These are phyloP conservation scores for Leccinum pachyderme DNA, from an alignment of 1,284 basidiomycete genomes.

Conservation along the genomic window DNA sequence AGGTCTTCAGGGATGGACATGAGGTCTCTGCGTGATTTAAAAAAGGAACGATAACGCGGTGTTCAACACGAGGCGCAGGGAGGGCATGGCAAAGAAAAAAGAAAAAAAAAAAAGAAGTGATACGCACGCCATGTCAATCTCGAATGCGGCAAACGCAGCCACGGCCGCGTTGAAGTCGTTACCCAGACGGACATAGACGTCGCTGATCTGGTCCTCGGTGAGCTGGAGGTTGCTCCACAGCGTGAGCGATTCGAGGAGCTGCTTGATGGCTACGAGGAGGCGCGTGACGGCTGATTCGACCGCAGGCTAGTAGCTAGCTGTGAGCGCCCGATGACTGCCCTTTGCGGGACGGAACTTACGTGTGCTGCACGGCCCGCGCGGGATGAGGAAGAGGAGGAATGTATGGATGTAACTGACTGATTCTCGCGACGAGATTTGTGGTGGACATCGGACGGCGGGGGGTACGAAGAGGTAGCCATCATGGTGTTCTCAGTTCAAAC, in stretches of 20 bases:
- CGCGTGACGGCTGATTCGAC: constrained; percentile 94
- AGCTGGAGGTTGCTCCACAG: constrained; percentile 81
- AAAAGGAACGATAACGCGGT: constrained; percentile 8
- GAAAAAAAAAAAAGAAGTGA: not conserved
- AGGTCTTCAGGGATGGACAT: constrained; percentile 88
- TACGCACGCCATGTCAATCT: constrained; percentile 89
- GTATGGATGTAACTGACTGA: constrained; percentile 42
- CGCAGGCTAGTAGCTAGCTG: constrained; percentile 46
- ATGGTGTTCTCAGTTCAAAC: not conserved
- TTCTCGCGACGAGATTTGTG: constrained; percentile 47
- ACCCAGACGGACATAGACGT: constrained; percentile 94
- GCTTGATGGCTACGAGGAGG: constrained; percentile 92
- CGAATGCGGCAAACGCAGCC: constrained; percentile 80
- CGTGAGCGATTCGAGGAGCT: constrained; percentile 88
- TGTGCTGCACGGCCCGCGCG: constrained; percentile 28
- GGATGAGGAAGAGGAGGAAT: constrained; percentile 32
- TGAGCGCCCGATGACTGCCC: not conserved
- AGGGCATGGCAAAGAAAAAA: constrained; percentile 8
- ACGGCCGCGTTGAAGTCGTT: constrained; percentile 98
- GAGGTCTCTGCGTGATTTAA: constrained; percentile 65
- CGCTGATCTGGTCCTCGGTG: constrained; percentile 85
- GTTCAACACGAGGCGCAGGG: constrained; percentile 12
- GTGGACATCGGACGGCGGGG: constrained; percentile 31
- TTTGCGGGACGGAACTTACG: constrained; percentile 21
- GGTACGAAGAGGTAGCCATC: constrained; percentile 23